Conservation (phyloP, 2,329 filamentous ascomycete species). For the Mollisiaceae sp. region DNA sequence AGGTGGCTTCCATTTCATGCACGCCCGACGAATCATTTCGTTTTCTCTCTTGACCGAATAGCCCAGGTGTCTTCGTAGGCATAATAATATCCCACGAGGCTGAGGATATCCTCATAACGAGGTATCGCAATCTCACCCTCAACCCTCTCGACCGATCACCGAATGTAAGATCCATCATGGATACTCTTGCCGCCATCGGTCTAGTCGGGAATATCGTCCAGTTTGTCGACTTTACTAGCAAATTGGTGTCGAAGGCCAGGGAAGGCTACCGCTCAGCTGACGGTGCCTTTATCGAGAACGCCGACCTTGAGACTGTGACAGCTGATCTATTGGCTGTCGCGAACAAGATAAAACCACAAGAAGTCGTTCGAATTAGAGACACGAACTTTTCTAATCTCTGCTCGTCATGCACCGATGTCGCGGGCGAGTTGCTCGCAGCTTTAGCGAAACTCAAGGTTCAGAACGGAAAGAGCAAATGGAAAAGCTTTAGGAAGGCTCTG, state of each 20-base stretch:
- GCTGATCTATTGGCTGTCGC: too few species aligned
- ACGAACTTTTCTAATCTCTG: too few species aligned
- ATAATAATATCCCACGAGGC: not conserved
- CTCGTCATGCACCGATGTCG: too few species aligned
- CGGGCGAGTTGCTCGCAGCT: too few species aligned
- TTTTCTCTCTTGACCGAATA: not conserved
- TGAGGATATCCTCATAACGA: not conserved
- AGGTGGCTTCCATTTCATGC: not conserved
- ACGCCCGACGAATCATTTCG: not conserved
- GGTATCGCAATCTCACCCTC: not conserved
- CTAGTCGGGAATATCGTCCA: conserved; percentile 24
- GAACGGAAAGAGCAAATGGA: conserved; percentile 12
- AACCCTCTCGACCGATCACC: not conserved
- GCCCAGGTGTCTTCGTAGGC: not conserved
- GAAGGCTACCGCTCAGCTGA: conserved; percentile 22
- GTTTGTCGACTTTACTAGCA: conserved; percentile 28
- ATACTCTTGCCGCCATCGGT: conserved; percentile 18
- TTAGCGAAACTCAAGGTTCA: conserved; percentile 3
- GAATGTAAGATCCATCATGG: conserved; percentile 4
- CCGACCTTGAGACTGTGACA: conserved; percentile 12
- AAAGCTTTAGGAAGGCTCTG: conserved; percentile 14
- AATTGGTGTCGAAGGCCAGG: conserved; percentile 17
- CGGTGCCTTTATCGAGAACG: conserved; percentile 7
- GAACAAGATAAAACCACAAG: too few species aligned
- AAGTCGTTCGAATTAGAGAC: too few species aligned